Evolutionary conservation across 2,329 filamentous ascomycete genomes (phyloP), one percentile per base, ranked within the genome.

Genomic region (Colletotrichum aenigma): DNA sequence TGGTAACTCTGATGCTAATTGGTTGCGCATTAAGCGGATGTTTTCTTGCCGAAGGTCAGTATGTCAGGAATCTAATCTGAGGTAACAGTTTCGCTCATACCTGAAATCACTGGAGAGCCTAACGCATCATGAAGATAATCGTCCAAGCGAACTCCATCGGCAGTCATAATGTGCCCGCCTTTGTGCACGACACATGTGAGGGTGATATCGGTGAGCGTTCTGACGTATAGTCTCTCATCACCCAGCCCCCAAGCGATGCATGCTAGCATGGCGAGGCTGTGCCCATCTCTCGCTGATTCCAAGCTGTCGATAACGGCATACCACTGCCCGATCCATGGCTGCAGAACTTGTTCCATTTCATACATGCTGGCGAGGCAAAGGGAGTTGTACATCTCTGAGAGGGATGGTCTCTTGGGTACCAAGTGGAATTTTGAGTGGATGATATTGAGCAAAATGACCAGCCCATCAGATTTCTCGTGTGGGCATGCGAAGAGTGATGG

Each of bases 311-410:
- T 43, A 6, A 52, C 15, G 12, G 38, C 48, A 24, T 55, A 66
- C 74, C 74, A 76, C 18, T 66, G 60, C 12, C 28, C 30, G n/a
- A 74, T 61, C 74, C 74, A 76, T 2, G 74, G 74, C 18, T 70
- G 74, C 15, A 76, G 66, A 16, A 70, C 66, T 6, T 66, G 48
- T 43, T 70, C 66, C 74, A 71, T 74, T 18, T 74, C 71, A 43
- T 70, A 76, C 34, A 60, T 56, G 66, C 66, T 76, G 21, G 61
- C 74, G 21, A 76, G 52, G 8, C 66, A 74, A n/a, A 76, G 21
- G 9, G 43, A 68, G 52, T 34, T 26, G 30, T 74, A 74, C 4
- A 76, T 32, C n/a, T 74, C 74, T 0, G 61, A n/a, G 10, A 75
- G 36, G 0, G 52, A 34, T 7, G 71, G 66, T 10, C 43, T 24